These are phyloP conservation scores for Trebouxiophyceae sp. DNA, from an alignment of 163 green algal genomes.

Conservation along the genomic window DNA sequence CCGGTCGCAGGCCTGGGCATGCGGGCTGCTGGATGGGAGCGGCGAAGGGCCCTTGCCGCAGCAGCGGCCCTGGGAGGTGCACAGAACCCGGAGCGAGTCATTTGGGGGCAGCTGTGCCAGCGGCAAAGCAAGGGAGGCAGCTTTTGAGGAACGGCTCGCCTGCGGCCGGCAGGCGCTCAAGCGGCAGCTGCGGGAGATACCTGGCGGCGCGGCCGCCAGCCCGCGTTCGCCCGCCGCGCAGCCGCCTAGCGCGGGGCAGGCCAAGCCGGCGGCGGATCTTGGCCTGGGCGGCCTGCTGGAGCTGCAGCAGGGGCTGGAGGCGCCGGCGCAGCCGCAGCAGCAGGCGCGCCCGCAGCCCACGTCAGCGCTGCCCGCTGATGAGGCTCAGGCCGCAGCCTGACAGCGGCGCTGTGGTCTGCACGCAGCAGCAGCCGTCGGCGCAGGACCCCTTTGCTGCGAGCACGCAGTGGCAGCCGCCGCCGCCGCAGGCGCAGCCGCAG, in stretches of 20 bases:
- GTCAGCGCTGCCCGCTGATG: not conserved
- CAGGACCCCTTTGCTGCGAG: not conserved
- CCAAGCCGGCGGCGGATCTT: not conserved
- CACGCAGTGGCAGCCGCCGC: not conserved
- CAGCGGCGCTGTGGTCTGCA: not conserved
- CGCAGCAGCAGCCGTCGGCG: not conserved
- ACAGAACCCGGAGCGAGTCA: too few species aligned
- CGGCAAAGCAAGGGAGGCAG: not conserved
- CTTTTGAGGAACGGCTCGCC: not conserved
- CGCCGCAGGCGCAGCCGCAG: not conserved
- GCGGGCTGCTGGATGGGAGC: too few species aligned
- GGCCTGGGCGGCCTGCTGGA: not conserved
- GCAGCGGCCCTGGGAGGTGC: too few species aligned
- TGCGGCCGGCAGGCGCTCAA: not conserved
- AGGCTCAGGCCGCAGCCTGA: not conserved
- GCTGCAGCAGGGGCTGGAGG: not conserved
- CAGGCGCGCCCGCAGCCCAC: not conserved
- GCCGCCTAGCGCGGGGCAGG: not conserved
- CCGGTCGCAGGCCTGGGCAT: too few species aligned
- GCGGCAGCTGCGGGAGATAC: too few species aligned
- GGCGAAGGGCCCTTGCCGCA: too few species aligned
- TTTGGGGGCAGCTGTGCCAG: not conserved
- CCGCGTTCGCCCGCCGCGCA: too few species aligned
- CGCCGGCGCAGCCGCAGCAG: not conserved
- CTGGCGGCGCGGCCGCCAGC: too few species aligned